Evolutionary conservation across 1,284 basidiomycete genomes (phyloP).

Genomic region (Tilletia caries): DNA sequence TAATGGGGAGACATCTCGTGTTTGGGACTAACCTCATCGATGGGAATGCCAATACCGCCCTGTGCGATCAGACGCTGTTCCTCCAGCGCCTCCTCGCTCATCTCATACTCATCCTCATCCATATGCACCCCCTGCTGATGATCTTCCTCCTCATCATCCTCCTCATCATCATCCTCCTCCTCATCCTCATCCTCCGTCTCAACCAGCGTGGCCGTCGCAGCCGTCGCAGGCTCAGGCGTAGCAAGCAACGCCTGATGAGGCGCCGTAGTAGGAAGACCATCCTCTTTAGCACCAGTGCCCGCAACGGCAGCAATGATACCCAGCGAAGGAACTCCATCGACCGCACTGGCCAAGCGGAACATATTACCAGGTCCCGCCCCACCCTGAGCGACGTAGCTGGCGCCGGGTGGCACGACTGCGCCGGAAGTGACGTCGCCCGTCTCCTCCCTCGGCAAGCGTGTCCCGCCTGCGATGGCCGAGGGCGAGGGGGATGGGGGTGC

Average conservation of each 20-base stretch:
- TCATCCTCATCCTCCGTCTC: constrained; percentile 50
- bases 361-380: constrained; percentile 20
- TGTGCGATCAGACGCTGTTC: constrained; percentile 74
- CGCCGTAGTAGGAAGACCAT: not conserved
- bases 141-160: constrained; percentile 40
- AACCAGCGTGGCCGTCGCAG: too few species aligned
- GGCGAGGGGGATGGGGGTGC: constrained; percentile 19
- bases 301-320: not conserved
- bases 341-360: not conserved
- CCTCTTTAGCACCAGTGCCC: not conserved
- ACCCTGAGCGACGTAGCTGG: constrained; percentile 59
- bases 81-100: constrained; percentile 67
- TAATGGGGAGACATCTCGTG: not conserved
- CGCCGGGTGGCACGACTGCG: constrained; percentile 69
- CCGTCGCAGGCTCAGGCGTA: not conserved
- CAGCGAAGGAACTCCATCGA: constrained; percentile 5
- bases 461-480: constrained; percentile 33
- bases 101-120: constrained; percentile 51
- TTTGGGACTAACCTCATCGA: constrained; percentile 65
- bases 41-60: constrained; percentile 76
- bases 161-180: constrained; percentile 49
- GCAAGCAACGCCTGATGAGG: not conserved
- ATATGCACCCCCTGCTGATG: constrained; percentile 49
- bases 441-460: constrained; percentile 56
- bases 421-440: constrained; percentile 68